A percentile compares a stretch with the other conserved stretches of the same genome.
Evolutionary conservation across 2,329 filamentous ascomycete genomes (phyloP).

Genomic region (Colletotrichum salicis): DNA sequence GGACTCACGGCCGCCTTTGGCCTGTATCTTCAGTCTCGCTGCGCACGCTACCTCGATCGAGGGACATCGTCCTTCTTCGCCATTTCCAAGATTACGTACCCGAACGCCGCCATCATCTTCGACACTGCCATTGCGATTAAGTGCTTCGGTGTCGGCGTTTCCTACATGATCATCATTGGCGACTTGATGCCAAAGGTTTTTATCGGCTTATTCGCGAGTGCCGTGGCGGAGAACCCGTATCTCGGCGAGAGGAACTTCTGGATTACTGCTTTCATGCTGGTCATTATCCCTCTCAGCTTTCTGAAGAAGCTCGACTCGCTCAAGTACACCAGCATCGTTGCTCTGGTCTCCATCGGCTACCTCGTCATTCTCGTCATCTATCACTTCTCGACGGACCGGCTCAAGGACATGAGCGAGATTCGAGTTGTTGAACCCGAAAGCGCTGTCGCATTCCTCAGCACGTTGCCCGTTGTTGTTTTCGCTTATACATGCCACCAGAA

Average conservation of each 20-base stretch:
- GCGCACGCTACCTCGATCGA: conserved; percentile 90
- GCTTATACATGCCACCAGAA: conserved; percentile 99
- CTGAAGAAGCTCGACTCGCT: conserved; percentile 90
- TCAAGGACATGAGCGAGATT: conserved; percentile 78
- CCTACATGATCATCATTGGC: conserved; percentile 98
- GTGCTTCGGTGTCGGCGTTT: conserved; percentile 96
- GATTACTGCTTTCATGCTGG: conserved; percentile 97
- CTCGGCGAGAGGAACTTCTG: conserved; percentile 93
- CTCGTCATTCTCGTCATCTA: conserved; percentile 92
- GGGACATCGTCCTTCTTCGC: conserved; percentile 94
- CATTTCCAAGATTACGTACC: conserved; percentile 96
- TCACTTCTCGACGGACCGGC: conserved; percentile 85
- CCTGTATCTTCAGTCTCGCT: conserved; percentile 92
- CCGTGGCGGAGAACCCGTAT: conserved; percentile 72
- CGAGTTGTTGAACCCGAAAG: conserved; percentile 83
- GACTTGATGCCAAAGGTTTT: conserved; percentile 98
- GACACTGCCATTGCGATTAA: conserved; percentile 97
- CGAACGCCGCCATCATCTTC: conserved; percentile 94
- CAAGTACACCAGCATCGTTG: conserved; percentile 95
- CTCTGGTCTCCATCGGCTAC: conserved; percentile 92
- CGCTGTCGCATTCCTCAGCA: conserved; percentile 80
- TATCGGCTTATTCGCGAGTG: conserved; percentile 76
- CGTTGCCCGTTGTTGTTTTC: conserved; percentile 95
- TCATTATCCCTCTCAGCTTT: conserved; percentile 95
- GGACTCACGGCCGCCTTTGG: conserved; percentile 90